Evolutionary conservation across 768 basidiomycete species (phyloP).

Genomic region (Amanita inopinata): DNA sequence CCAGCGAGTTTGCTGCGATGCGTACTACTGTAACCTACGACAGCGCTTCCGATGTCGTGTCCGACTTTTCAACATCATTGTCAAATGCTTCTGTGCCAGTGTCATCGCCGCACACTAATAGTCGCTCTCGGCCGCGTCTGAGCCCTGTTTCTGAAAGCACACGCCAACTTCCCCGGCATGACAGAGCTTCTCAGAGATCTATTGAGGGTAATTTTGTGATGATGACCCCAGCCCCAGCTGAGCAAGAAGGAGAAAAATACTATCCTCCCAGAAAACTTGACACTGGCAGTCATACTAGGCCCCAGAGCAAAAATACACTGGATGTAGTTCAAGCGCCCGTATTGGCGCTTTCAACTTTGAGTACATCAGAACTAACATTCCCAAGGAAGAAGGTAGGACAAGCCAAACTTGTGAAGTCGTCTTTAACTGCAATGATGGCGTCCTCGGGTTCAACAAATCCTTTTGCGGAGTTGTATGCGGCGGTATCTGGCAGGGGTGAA

Average conservation of each 20-base stretch:
- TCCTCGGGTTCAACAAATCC: constrained; percentile 69
- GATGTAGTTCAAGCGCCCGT: constrained; percentile 8
- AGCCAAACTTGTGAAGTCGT: constrained; percentile 40
- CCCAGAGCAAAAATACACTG: background rate
- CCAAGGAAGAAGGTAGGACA: constrained; percentile 39
- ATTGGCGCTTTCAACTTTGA: constrained; percentile 10
- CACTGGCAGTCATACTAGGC: constrained; percentile 11
- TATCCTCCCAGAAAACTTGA: constrained; percentile 10
- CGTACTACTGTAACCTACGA: constrained; percentile 44
- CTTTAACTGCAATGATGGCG: constrained; percentile 67
- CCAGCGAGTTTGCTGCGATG: constrained; percentile 61
- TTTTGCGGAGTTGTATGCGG: constrained; percentile 79
- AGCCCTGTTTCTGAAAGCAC: constrained; percentile 57
- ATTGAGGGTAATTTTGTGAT: constrained; percentile 47
- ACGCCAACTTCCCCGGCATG: constrained; percentile 15
- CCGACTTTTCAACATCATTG: constrained; percentile 49
- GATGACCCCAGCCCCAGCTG: constrained; percentile 29
- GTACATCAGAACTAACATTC: constrained; percentile 32
- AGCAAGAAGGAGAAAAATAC: constrained; percentile 13
- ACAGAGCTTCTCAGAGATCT: constrained; percentile 17
- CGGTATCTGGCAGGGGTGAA: constrained; percentile 71
- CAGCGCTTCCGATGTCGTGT: constrained; percentile 54
- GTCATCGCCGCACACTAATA: constrained; percentile 35
- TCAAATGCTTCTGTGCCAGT: constrained; percentile 44
- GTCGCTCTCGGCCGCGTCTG: constrained; percentile 36